Conservation (phyloP, 371 early-diverging fungal species). For the Mucor racemosus region DNA sequence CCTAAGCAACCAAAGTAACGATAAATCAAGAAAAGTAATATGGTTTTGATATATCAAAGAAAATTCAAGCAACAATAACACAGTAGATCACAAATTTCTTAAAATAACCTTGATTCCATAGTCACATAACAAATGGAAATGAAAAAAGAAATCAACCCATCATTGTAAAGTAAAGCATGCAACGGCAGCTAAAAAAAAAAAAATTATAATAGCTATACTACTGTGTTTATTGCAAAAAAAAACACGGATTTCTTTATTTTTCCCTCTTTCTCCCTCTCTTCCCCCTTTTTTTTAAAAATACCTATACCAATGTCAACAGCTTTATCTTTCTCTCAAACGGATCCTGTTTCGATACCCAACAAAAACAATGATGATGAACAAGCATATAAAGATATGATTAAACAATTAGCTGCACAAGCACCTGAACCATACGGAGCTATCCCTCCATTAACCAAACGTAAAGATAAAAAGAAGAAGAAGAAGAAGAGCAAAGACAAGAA, state of each 20-base stretch:
- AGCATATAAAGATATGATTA: slow-evolving; percentile 55
- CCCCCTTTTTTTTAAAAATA: background rate
- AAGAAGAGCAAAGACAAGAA: slow-evolving; percentile 23
- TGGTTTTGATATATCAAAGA: too few relatives aligned
- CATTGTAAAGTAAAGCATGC: background rate
- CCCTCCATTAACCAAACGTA: slow-evolving; percentile 46
- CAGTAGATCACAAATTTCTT: background rate
- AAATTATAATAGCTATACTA: background rate
- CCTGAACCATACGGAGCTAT: slow-evolving; percentile 65
- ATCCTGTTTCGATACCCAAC: slow-evolving; percentile 37
- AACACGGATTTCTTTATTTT: slow-evolving; percentile 15
- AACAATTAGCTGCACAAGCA: slow-evolving; percentile 44
- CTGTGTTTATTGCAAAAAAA: background rate
- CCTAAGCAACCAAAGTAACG: too few relatives aligned
- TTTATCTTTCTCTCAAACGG: slow-evolving; percentile 31
- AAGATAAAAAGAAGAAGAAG: slow-evolving; percentile 28
- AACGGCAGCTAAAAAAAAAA: background rate
- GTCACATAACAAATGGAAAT: background rate
- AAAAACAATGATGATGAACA: slow-evolving; percentile 24
- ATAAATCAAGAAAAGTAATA: too few relatives aligned
- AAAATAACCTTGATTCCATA: background rate
- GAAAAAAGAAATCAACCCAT: background rate
- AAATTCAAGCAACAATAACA: too few relatives aligned
- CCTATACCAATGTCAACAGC: slow-evolving; percentile 25
- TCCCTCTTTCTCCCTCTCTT: slow-evolving; percentile 17